Evolutionary conservation across 805 yeast genomes (phyloP).

Genomic region (Kodamaea fukazawae): DNA sequence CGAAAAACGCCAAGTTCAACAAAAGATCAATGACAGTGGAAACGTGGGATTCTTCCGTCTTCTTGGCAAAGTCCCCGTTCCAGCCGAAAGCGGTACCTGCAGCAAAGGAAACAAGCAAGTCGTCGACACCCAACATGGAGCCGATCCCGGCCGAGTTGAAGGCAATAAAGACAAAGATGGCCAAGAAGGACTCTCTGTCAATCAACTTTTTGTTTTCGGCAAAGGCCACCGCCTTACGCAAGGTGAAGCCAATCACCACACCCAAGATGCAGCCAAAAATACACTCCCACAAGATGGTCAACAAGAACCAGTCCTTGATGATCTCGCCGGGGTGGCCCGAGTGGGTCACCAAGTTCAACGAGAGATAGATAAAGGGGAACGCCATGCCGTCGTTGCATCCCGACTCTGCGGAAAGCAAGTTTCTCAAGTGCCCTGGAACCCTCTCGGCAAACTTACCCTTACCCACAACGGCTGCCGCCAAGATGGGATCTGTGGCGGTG

Average conservation of each 20-base stretch:
- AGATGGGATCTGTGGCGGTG: slow-evolving; percentile 93
- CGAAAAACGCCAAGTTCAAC: slow-evolving; percentile 80
- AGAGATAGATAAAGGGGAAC: slow-evolving; percentile 77
- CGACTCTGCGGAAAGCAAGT: slow-evolving; percentile 78
- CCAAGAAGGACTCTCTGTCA: slow-evolving; percentile 86
- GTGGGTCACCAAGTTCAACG: slow-evolving; percentile 66
- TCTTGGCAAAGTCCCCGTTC: slow-evolving; percentile 85
- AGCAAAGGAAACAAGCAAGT: slow-evolving; percentile 81
- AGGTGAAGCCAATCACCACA: slow-evolving; percentile 62
- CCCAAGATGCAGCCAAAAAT: slow-evolving; percentile 77
- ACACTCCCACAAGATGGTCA: slow-evolving; percentile 81
- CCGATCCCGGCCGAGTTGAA: slow-evolving; percentile 88
- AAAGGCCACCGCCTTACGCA: slow-evolving; percentile 68
- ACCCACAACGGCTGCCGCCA: slow-evolving; percentile 94
- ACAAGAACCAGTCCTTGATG: slow-evolving; percentile 74
- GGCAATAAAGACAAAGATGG: slow-evolving; percentile 78
- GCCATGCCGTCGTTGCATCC: slow-evolving; percentile 97
- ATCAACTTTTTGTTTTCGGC: slow-evolving; percentile 69
- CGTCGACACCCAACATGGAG: slow-evolving; percentile 84
- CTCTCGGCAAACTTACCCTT: slow-evolving; percentile 88
- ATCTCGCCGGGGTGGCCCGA: slow-evolving; percentile 64
- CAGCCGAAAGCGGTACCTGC: slow-evolving; percentile 94
- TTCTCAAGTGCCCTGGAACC: slow-evolving; percentile 90
- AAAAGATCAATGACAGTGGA: slow-evolving; percentile 87
- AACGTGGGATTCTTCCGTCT: slow-evolving; percentile 81